Evolutionary conservation across 169 alveolate species (phyloP).

Genomic region (Hepatocystis sp.): DNA sequence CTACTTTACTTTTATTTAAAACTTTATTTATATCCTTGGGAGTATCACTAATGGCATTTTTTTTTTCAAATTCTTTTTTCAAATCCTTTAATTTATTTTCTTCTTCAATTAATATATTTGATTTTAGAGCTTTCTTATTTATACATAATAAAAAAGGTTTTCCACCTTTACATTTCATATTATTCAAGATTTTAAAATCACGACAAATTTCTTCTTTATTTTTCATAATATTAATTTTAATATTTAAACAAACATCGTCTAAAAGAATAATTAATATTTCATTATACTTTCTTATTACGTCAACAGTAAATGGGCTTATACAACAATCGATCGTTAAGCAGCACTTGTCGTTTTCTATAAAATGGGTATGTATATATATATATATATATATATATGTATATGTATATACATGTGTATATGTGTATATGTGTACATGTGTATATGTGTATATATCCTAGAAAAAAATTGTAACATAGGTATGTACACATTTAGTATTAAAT

Average conservation of each 20-base stretch:
- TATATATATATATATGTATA: background rate
- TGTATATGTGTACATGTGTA: background rate
- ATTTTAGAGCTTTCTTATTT: conserved; percentile 19
- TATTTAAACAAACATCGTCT: conserved; percentile 43
- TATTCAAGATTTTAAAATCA: conserved; percentile 43
- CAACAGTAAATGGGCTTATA: conserved; percentile 37
- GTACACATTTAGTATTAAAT: background rate
- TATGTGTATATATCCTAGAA: conserved; percentile 1
- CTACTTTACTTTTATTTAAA: conserved; percentile 18
- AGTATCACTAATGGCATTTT: background rate
- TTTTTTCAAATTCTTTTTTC: conserved; percentile 37
- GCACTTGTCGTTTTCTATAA: conserved; percentile 27
- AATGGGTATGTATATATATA: too few relatives aligned
- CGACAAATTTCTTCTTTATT: conserved; percentile 48
- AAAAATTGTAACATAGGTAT: background rate
- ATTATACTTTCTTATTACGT: conserved; percentile 32
- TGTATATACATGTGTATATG: background rate
- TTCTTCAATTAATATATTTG: conserved; percentile 22
- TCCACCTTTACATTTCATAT: conserved; percentile 62
- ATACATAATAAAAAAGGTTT: conserved; percentile 60
- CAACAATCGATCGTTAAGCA: conserved; percentile 67
- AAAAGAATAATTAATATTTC: conserved; percentile 32
- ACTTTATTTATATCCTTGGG: conserved; percentile 11
- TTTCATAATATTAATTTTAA: conserved; percentile 47
- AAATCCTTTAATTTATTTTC: conserved; percentile 27